Evolutionary conservation across 371 early-diverging fungal genomes (phyloP), one percentile per base, ranked within the genome.

Genomic region (Rhizopus stolonifer): DNA sequence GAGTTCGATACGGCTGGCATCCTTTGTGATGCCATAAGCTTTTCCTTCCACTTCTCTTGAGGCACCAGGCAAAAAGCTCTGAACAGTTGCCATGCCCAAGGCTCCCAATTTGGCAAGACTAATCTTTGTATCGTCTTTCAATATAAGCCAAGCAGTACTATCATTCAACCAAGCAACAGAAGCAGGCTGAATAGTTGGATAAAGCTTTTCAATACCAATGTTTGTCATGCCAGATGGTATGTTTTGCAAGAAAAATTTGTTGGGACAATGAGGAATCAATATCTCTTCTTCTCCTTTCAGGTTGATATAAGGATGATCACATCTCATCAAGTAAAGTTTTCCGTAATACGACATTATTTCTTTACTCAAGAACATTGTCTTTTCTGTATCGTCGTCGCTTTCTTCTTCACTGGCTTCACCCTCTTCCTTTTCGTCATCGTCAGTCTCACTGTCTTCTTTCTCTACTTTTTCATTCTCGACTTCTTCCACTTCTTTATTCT

Each of bases 241-340:
- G 52, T 79, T 76, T 21, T 54, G 70, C 31, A 83, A 61, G 36
- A 59, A 64, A 51, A 74, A 78, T 34, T 50, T 58, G 25, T 64
- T 70, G 4, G 70, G 73, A 2, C 56, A 59, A 4, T 67, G 64
- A 14, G 60, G 54, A 0, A 61, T 65, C 10, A 8, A 5, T 19
- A 54, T n/a, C 23, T 32, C 39, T 43, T 78, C 79, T 18, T 65
- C 61, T 13, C 74, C 72, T 5, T 66, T 50, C n/a, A 83, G 55
- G 52, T 83, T 66, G 45, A 83, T 53, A 44, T 66, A 72, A 2
- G 74, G 74, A 15, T 72, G 60, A 23, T 75, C 74, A 42, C 65
- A 65, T 11, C 79, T 66, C 80, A 81, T 81, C 24, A 76, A 49
- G 24, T 59, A 75, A 7, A 83, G 39, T 14, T 64, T 46, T 52